These are phyloP conservation scores for Yamagishiella unicocca DNA, from an alignment of 139 green algal species.

Conservation along the genomic window DNA sequence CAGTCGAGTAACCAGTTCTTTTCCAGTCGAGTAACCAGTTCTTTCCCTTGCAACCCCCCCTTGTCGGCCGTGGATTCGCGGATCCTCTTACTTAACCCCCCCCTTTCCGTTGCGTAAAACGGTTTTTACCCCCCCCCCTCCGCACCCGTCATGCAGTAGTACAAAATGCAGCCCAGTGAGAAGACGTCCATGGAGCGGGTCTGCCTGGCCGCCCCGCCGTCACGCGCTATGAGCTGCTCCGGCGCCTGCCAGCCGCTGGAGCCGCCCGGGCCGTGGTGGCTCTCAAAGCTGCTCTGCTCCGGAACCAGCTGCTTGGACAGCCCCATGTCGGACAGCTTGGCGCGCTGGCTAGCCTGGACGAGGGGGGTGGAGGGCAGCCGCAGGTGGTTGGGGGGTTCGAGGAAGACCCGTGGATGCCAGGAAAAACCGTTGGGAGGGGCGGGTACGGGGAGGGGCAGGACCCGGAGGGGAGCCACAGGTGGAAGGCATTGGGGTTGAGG, in stretches of 20 bases:
- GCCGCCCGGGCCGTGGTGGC: constrained; percentile 73
- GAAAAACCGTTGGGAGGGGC: too few relatives aligned
- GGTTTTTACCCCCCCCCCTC: background rate
- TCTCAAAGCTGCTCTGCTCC: constrained; percentile 89
- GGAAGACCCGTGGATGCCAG: too few relatives aligned
- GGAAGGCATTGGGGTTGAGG: too few relatives aligned
- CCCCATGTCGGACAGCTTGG: constrained; percentile 99
- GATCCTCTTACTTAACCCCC: too few relatives aligned
- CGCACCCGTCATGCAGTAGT: constrained; percentile 85
- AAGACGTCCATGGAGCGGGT: constrained; percentile 95
- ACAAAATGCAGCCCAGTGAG: constrained; percentile 91
- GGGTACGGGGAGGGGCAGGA: too few relatives aligned
- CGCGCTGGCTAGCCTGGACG: constrained; percentile 43
- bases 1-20: too few relatives aligned
- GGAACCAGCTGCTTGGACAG: constrained; percentile 90
- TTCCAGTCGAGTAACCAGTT: too few relatives aligned
- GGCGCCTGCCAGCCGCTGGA: constrained; percentile 97
- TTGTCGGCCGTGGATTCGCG: too few relatives aligned
- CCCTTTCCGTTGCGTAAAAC: too few relatives aligned
- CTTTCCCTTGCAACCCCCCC: too few relatives aligned
- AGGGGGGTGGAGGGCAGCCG: background rate
- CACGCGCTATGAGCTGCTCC: constrained; percentile 87
- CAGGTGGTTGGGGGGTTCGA: too few relatives aligned
- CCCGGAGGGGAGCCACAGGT: too few relatives aligned
- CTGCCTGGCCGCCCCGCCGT: constrained; percentile 72